Evolutionary conservation across 2,329 filamentous ascomycete genomes (phyloP).

Genomic region (Botryosphaeria agaves): DNA sequence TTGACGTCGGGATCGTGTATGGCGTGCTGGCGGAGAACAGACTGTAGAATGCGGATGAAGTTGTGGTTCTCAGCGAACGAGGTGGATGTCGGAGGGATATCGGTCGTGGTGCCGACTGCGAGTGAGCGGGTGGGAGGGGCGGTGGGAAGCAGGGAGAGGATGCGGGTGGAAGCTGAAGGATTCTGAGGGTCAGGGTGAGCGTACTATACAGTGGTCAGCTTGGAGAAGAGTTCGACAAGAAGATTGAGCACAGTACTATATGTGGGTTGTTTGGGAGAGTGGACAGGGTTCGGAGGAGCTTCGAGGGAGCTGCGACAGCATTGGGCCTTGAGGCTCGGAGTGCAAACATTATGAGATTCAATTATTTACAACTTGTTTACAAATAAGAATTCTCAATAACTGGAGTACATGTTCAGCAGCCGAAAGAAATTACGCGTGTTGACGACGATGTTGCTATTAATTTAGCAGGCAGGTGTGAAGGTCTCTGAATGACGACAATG

Average conservation of each 20-base stretch:
- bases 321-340: constrained; percentile 6
- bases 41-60: constrained; percentile 39
- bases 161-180: constrained; percentile 18
- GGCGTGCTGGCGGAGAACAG: constrained; percentile 36
- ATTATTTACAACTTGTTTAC: no score
- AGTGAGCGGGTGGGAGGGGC: constrained; percentile 34
- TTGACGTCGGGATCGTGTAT: constrained; percentile 37
- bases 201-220: constrained; percentile 21
- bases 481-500: no score
- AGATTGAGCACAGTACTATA: constrained; percentile 12
- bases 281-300: constrained; percentile 11
- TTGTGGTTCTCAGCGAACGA: constrained; percentile 37
- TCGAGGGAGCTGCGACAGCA: constrained; percentile 7
- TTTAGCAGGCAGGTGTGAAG: no score
- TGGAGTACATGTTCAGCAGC: no score
- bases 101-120: constrained; percentile 35
- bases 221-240: background rate
- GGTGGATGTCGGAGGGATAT: constrained; percentile 37
- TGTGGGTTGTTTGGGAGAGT: constrained; percentile 27
- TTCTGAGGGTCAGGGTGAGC: constrained; percentile 27
- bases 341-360: no score
- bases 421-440: no score
- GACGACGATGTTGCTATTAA: no score
- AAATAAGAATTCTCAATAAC: no score
- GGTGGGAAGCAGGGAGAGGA: constrained; percentile 40